These are phyloP conservation scores for Penicillium coprophilum DNA, from an alignment of 495 filamentous ascomycete genomes.

Conservation along the genomic window DNA sequence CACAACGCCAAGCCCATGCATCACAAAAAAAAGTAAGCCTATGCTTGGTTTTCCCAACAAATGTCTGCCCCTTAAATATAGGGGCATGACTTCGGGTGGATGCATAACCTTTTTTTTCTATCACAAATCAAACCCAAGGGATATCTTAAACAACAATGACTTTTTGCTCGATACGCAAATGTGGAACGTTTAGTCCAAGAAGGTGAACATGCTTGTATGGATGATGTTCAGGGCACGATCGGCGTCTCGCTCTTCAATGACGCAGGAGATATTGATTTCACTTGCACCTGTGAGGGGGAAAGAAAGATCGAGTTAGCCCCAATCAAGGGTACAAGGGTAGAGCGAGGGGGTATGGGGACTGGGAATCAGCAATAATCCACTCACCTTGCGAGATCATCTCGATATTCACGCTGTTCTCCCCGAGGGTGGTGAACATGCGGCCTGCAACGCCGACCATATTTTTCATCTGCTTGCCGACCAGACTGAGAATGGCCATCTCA, in stretches of 20 bases:
- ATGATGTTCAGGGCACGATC: constrained; percentile 91
- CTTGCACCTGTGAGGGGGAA: constrained; percentile 67
- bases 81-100: constrained; percentile 4
- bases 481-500: constrained; percentile 85
- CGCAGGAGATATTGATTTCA: constrained; percentile 98
- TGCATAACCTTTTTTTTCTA: constrained; percentile 31
- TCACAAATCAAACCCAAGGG: constrained; percentile 19
- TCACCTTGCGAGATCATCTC: constrained; percentile 97
- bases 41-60: constrained; percentile 16
- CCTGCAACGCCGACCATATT: constrained; percentile 90
- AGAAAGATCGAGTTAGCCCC: constrained; percentile 20
- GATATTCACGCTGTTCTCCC: constrained; percentile 85
- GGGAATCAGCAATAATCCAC: constrained; percentile 25
- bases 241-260: constrained; percentile 87
- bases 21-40: constrained; percentile 14
- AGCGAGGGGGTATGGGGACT: constrained; percentile 5
- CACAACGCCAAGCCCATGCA: constrained; percentile 16
- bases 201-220: constrained; percentile 85
- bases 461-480: constrained; percentile 94
- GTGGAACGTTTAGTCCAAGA: constrained; percentile 43
- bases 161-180: constrained; percentile 7
- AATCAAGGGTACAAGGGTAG: constrained; percentile 12
- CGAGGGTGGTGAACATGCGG: constrained; percentile 84
- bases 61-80: background rate
- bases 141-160: constrained; percentile 33